Base-by-base conservation (phyloP, 352 stramenopile species). In the Plasmopara viticola region DNA sequence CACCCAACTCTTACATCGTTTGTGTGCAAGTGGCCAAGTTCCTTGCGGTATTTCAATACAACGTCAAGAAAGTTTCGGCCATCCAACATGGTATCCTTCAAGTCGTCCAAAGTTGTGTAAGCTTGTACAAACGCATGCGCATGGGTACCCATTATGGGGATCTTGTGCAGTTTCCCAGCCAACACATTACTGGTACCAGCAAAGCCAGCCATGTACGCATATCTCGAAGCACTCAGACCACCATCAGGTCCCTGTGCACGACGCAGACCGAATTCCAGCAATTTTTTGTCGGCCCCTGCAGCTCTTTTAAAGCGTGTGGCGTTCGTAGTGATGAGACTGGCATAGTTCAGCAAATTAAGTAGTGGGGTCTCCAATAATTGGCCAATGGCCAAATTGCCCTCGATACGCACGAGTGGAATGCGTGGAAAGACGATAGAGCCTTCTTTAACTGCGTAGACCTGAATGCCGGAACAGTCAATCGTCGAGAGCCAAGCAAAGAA, bases 321-420 rank as follows among this genome's bases (percentile, higher is more conserved):
- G 65, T 99, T 99, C 5, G 97, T 99, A 10, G 95, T 95, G 37
- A 99, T 82, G 37, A 99, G 78, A 55, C 83, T 96, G 5, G 97
- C 94, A 60, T 94, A 99, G 75, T 99, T 99, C 56, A 98, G 79
- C 53, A 99, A 61, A 62, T 98, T 99, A 1, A 99, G 76, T 38
- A 99, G 62, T 15, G 96, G 96, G 13, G 97, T 99, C 80, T 99
- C 97, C 41, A 99, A 75, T 40, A 99, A 61, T 71, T 99, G 97
- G 13, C 83, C 84, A 34, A 99, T 79, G 0, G 71, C 95, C 33
- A 99, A 62, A 28, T 96, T 97, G 18, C 89, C 95, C 46, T 96
- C 81, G 18, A 98, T 80, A 15, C 90, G 92, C 51, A 98, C 57
- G 14, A 99, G 58, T 6, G 97, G 97, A 44, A 98, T 85, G 29